These are phyloP conservation scores for Bocquillonia castaneifolia DNA, from an alignment of 441 rosid species.

Conservation along the genomic window DNA sequence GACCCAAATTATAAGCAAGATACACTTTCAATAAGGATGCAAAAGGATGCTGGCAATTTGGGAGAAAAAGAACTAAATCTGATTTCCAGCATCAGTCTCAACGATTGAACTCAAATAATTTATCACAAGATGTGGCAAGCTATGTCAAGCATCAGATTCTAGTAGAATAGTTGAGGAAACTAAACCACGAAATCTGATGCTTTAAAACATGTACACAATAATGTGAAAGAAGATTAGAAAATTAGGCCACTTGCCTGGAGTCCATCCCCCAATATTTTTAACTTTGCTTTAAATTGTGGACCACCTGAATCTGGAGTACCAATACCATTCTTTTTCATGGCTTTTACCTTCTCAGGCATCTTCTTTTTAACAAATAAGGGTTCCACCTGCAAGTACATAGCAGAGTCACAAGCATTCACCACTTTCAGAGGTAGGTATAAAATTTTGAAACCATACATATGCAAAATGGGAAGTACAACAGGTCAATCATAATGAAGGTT, in stretches of 20 bases:
- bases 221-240: background rate
- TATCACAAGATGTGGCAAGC: background rate
- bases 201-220: background rate
- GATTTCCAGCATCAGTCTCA: background rate
- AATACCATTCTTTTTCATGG: conserved; percentile 43
- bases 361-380: conserved; percentile 39
- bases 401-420: conserved; percentile 6
- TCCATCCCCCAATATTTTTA: conserved; percentile 81
- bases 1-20: background rate
- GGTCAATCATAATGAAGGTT: conserved; percentile 7
- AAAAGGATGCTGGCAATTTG: background rate
- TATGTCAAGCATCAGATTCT: background rate
- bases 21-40: background rate
- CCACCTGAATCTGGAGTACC: conserved; percentile 23
- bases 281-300: conserved; percentile 45
- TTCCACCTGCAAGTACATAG: conserved; percentile 57
- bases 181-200: no score
- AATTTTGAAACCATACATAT: background rate
- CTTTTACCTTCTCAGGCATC: conserved; percentile 49
- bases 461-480: background rate
- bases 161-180: background rate
- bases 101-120: background rate
- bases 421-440: background rate
- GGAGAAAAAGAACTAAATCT: background rate
- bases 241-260: conserved; percentile 48